Evolutionary conservation across 139 green algal genomes (phyloP), one percentile per base, ranked within the genome.

Genomic region (Volvox reticuliferus): DNA sequence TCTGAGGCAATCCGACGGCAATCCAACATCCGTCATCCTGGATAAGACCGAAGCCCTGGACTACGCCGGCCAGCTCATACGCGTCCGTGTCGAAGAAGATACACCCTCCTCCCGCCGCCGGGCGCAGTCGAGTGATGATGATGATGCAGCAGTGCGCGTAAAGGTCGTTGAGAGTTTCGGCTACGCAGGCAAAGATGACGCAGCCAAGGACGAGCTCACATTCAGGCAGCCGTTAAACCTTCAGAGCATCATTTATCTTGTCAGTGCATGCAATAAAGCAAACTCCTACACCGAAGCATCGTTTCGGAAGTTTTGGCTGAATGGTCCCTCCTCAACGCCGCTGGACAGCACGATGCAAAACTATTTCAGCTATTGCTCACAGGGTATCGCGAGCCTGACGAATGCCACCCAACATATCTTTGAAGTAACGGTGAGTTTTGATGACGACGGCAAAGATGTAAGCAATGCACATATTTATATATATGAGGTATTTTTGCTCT

Each of bases 351-450:
- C 61, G n/a, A 87, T 87, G 81, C 61, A 87, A 22, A 77, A 76
- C 81, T 87, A 87, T 30, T 77, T 32, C 61, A 21, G 2, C 13
- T 50, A 65, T 22, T 87, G 81, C 81, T 87, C 81, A 0, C 33
- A 77, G 16, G 81, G 81, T 21, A 2, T 21, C 0, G 81, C 61
- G 62, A 16, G 5, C 5, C 50, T 87, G 61, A 73, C 61, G 5
- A 2, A 6, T 1, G 30, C 30, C 6, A 18, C 50, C 2, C 81
- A 87, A n/a, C 6, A 16, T 1, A 55, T 87, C 6, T 67, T 77
- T 9, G 81, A 87, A 33, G 81, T 87, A 21, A 14, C 28, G 55
- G 55, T 87, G 81, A 73, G n/a, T n/a, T n/a, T n/a, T n/a, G n/a
- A n/a, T n/a, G n/a, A n/a, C n/a, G n/a, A n/a, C n/a, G n/a, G n/a